phyloP scores from a whole-genome alignment of 176 grass and related monocot species.

The Puccinellia tenuiflora region DNA sequence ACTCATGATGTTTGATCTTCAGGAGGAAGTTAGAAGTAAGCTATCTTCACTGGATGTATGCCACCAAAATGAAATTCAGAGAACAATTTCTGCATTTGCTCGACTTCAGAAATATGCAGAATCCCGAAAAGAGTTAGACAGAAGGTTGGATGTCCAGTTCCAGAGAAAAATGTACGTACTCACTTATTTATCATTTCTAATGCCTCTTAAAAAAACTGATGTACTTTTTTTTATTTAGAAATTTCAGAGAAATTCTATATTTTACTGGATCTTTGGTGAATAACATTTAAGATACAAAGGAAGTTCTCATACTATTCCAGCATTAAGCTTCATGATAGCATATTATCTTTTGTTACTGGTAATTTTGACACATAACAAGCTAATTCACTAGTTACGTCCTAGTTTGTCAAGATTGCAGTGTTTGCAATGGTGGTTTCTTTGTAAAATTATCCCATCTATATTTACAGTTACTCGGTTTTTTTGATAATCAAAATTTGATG shows the following conservation, averaged over 20 bases:
- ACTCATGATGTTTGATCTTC: slow-evolving; percentile 22
- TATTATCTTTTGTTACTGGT: not conserved
- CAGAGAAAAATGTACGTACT: slow-evolving; percentile 81
- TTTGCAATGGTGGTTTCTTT: not conserved
- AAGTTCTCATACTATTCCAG: not conserved
- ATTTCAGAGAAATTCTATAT: not conserved
- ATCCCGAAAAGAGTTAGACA: slow-evolving; percentile 72
- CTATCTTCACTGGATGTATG: slow-evolving; percentile 41
- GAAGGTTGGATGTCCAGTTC: slow-evolving; percentile 71
- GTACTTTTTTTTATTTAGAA: slow-evolving; percentile 6
- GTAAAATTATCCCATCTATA: not conserved
- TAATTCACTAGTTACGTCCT: not conserved
- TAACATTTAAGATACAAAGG: not conserved
- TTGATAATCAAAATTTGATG: not conserved
- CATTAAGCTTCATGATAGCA: not conserved
- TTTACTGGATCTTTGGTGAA: slow-evolving; percentile 2
- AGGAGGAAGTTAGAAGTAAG: slow-evolving; percentile 72
- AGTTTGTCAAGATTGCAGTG: not conserved
- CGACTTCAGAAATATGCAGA: slow-evolving; percentile 62
- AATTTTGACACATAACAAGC: not conserved
- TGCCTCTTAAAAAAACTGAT: slow-evolving; percentile 6
- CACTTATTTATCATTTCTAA: not conserved
- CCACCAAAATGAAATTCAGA: slow-evolving; percentile 70
- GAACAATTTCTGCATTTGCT: slow-evolving; percentile 43
- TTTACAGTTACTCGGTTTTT: not conserved